These are phyloP conservation scores for Blastocystis sp. DNA, from an alignment of 352 stramenopile species.

Conservation along the genomic window DNA sequence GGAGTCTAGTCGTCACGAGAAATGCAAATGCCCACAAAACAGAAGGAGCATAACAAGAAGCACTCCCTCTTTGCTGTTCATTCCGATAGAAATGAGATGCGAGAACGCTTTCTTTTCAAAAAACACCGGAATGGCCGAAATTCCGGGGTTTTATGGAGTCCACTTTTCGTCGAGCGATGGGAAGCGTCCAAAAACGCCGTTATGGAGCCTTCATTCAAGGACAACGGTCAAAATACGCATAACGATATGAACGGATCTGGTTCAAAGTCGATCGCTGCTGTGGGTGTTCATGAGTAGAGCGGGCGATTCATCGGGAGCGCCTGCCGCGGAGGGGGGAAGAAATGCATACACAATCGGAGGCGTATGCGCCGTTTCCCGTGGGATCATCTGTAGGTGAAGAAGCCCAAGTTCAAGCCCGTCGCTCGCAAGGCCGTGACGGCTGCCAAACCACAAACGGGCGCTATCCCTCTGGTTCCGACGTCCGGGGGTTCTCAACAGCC, in stretches of 20 bases:
- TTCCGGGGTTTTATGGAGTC: neutral
- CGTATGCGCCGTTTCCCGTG: neutral
- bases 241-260: neutral
- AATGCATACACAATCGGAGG: neutral
- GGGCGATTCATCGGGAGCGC: neutral
- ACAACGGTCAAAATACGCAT: neutral
- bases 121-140: neutral
- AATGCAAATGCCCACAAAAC: neutral
- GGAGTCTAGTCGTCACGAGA: neutral
- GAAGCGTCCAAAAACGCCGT: neutral
- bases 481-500: neutral
- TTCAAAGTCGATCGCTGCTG: neutral
- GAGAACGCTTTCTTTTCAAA: neutral
- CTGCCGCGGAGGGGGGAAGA: neutral
- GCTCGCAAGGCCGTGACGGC: constrained; percentile 22
- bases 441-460: neutral
- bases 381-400: constrained; percentile 48
- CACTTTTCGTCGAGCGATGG: neutral
- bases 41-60: neutral
- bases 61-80: neutral
- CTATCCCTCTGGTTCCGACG: neutral
- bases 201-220: neutral
- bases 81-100: neutral
- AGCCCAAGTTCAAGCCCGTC: constrained; percentile 62
- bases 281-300: neutral